These are phyloP conservation scores for Hippophae tibetana DNA, from an alignment of 306 rosid genomes.

Conservation along the genomic window DNA sequence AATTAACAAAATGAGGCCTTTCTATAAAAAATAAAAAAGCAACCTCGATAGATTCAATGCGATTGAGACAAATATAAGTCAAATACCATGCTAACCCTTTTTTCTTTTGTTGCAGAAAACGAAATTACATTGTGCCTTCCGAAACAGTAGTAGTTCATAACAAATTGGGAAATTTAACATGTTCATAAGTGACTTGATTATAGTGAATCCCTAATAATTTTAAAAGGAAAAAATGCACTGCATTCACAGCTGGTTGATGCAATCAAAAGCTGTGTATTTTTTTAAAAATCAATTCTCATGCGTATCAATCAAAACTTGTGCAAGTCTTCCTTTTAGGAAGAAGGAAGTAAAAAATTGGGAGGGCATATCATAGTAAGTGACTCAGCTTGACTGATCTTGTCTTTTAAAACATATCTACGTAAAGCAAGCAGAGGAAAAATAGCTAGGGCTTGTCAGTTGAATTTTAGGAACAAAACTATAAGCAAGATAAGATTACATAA, in stretches of 20 bases:
- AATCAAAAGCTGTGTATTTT: background rate
- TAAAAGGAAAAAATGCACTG: background rate
- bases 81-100: slow-evolving; percentile 12
- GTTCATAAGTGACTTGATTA: background rate
- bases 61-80: slow-evolving; percentile 28
- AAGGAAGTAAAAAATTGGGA: too few relatives aligned
- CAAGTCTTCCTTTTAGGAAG: too few relatives aligned
- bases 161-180: background rate
- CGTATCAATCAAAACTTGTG: background rate
- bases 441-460: slow-evolving; percentile 1
- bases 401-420: too few relatives aligned
- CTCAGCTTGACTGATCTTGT: too few relatives aligned
- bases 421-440: background rate
- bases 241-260: background rate
- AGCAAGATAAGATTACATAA: background rate
- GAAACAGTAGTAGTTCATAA: background rate
- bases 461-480: background rate
- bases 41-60: slow-evolving; percentile 34
- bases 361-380: too few relatives aligned
- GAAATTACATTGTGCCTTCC: background rate
- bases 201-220: background rate
- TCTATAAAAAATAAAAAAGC: background rate
- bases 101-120: slow-evolving; percentile 15
- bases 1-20: slow-evolving; percentile 57
- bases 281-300: slow-evolving; percentile 3